Percentiles rank a stretch among this genome's conserved stretches.
Evolutionary conservation across 2,329 filamentous ascomycete species (phyloP).

Genomic region (Aspergillus alliaceus): DNA sequence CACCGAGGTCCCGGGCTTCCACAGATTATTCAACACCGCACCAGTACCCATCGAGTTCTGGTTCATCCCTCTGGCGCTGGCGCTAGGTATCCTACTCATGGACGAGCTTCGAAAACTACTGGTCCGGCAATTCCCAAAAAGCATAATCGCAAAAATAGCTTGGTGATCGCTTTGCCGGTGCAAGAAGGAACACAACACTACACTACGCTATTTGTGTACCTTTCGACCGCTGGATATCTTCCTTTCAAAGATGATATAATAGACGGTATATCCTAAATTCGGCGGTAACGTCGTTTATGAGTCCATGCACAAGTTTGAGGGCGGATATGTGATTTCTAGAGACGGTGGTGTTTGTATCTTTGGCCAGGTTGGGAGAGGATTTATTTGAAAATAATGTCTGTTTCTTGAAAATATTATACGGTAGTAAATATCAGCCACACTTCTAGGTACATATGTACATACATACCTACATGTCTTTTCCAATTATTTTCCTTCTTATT

Average conservation of each 20-base stretch:
- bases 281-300: neutral
- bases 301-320: neutral
- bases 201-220: neutral
- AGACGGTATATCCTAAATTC: neutral
- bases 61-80: conserved; percentile 53
- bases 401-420: no score
- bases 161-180: conserved; percentile 39
- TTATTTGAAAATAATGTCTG: no score
- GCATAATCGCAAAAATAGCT: conserved; percentile 48
- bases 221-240: neutral
- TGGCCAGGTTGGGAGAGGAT: no score
- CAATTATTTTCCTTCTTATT: neutral
- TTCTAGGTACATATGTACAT: no score
- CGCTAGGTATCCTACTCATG: conserved; percentile 51
- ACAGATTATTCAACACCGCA: conserved; percentile 50
- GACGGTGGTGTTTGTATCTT: no score
- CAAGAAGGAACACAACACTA: neutral
- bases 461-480: no score
- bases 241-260: neutral
- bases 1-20: conserved; percentile 53
- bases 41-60: conserved; percentile 54
- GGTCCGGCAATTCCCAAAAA: conserved; percentile 49
- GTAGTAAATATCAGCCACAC: no score
- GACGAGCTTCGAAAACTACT: conserved; percentile 55
- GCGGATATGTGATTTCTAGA: no score